Conservation (phyloP, 2,329 filamentous ascomycete genomes). For the Ilyonectria mors-panacis region DNA sequence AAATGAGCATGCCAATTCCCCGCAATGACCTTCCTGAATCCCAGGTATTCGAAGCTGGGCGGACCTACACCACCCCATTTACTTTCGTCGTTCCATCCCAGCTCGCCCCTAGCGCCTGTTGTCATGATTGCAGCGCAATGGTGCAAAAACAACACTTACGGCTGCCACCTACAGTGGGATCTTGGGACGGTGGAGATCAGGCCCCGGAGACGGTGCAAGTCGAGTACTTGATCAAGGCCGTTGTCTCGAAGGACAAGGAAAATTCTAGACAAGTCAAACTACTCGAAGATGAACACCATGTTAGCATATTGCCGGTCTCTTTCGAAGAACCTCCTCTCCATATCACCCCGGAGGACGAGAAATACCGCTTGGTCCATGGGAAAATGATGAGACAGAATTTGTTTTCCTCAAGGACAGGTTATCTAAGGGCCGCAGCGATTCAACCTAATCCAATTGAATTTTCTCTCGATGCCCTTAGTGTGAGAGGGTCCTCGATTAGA, state of each 20-base stretch:
- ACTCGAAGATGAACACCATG: neutral
- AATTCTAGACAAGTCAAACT: neutral
- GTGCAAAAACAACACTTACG: slow-evolving; percentile 38
- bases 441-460: slow-evolving; percentile 15
- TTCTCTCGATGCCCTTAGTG: neutral
- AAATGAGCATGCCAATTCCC: slow-evolving; percentile 37
- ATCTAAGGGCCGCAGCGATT: neutral
- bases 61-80: slow-evolving; percentile 32
- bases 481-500: neutral
- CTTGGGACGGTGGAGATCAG: slow-evolving; percentile 40
- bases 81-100: slow-evolving; percentile 39
- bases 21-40: slow-evolving; percentile 18
- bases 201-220: slow-evolving; percentile 34
- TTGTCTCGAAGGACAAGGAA: neutral
- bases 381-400: slow-evolving; percentile 13
- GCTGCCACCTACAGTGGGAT: slow-evolving; percentile 37
- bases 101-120: slow-evolving; percentile 35
- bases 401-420: neutral
- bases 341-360: neutral
- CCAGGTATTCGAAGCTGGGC: slow-evolving; percentile 25
- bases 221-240: slow-evolving; percentile 29
- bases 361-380: neutral
- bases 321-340: slow-evolving; percentile 12
- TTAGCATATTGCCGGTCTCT: slow-evolving; percentile 9
- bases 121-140: slow-evolving; percentile 13